Evolutionary conservation across 805 yeast species (phyloP), one percentile per base, ranked within the genome.

Genomic region (Zygosaccharomyces gambellarensis): DNA sequence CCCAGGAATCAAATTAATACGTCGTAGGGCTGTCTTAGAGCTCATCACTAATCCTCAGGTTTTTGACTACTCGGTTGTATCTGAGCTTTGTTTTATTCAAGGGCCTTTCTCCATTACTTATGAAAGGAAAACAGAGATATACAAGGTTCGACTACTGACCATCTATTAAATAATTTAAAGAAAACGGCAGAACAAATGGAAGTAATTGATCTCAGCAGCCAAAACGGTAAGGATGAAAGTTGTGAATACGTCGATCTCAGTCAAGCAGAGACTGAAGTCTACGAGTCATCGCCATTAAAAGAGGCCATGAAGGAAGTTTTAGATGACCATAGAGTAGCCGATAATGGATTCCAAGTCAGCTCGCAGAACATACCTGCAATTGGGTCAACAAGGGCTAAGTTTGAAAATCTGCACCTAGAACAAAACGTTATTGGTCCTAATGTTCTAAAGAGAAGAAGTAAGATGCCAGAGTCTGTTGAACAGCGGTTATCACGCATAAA

Each of bases 1-100:
- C 1, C 45, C 49, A 1, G 62, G 56, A 11, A 67, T 36, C 19
- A 43, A 40, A 38, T 45, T 46, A 5, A 54, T 41, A 12, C 49
- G 51, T 9, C 47, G 11, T 17, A 56, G 19, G n/a, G 59, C 65
- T 8, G 52, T 12, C 34, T 48, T 51, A 12, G 43, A 44, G 27
- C 47, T 44, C 48, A 54, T 42, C n/a, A 27, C 25, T 19, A 10
- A 19, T 34, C 17, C 19, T 28, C 5, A 22, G 17, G 4, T 19
- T 32, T 23, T 32, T 12, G 8, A 43, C 9, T 8, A 34, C 21
- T 34, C 14, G 19, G 22, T 6, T 10, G 11, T 31, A 31, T 8
- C 12, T 31, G n/a, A 12, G 9, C 17, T 12, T n/a, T 14, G 17
- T 31, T 31, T 31, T n/a, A 31, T 31, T 31, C 8, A n/a, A 31